Evolutionary conservation across 805 yeast genomes (phyloP).

Genomic region (Nakazawaea holstii): DNA sequence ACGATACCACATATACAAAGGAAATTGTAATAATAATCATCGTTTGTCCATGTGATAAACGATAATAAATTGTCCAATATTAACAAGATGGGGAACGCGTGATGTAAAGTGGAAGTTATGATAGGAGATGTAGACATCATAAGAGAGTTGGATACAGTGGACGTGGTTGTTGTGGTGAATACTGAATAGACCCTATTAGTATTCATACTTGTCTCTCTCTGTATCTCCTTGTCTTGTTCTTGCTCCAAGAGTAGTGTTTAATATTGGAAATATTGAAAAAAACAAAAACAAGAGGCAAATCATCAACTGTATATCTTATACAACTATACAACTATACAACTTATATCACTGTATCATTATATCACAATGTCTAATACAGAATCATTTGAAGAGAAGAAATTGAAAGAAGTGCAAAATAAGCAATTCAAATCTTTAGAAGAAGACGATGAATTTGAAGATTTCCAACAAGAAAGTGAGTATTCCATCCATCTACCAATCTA

Average conservation of each 20-base stretch:
- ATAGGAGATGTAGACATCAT: conserved; percentile 28
- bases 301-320: no score
- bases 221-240: not conserved
- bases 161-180: not conserved
- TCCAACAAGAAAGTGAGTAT: conserved; percentile 70
- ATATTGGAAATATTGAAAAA: not conserved
- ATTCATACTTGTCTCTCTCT: no score
- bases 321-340: no score
- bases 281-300: conserved; percentile 1
- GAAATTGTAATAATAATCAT: conserved; percentile 38
- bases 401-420: conserved; percentile 20
- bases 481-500: not conserved
- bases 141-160: not conserved
- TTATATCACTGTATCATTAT: not conserved
- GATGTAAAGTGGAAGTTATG: conserved; percentile 39
- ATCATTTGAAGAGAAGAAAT: conserved; percentile 6
- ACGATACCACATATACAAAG: conserved; percentile 33
- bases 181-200: conserved; percentile 13
- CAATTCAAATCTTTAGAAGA: conserved; percentile 77
- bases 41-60: conserved; percentile 51
- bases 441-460: conserved; percentile 96
- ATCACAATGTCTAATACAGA: not conserved
- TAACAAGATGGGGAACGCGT: conserved; percentile 41
- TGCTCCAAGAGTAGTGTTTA: conserved; percentile 2
- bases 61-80: conserved; percentile 39